These are phyloP conservation scores for Phlebiopsis flavidoalba DNA, from an alignment of 768 basidiomycete genomes.

Conservation along the genomic window DNA sequence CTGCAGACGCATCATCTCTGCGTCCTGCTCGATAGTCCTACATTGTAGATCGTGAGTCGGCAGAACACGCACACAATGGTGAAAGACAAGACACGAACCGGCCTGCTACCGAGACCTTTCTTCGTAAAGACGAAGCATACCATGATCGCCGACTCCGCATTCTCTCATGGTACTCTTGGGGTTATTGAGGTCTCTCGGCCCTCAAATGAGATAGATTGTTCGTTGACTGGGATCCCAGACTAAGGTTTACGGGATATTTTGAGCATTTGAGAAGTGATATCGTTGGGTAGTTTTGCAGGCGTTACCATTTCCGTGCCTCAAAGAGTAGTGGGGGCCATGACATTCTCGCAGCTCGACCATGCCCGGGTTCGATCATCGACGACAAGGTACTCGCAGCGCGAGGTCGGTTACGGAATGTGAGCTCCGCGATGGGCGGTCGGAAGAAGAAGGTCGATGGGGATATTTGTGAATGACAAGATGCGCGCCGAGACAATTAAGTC, in stretches of 20 bases:
- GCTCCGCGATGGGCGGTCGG: conserved; percentile 46
- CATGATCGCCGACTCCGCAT: conserved; percentile 59
- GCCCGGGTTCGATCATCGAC: conserved; percentile 83
- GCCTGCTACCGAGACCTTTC: conserved; percentile 49
- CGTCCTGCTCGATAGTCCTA: conserved; percentile 71
- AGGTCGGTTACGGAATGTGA: conserved; percentile 70
- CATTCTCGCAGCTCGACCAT: conserved; percentile 93
- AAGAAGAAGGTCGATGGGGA: conserved; percentile 1
- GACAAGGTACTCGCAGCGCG: conserved; percentile 53
- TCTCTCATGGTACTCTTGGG: conserved; percentile 64
- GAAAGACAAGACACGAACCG: conserved; percentile 26
- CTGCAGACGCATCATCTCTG: conserved; percentile 89
- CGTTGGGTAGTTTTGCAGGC: conserved; percentile 19
- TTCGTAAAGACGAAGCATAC: conserved; percentile 64
- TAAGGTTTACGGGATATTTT: conserved; percentile 23
- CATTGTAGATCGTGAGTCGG: neutral
- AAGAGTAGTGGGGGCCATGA: conserved; percentile 89
- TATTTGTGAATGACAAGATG: neutral
- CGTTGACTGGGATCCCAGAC: conserved; percentile 68
- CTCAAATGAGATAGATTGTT: conserved; percentile 70
- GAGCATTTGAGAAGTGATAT: neutral
- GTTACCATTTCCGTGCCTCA: conserved; percentile 94
- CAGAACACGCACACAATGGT: neutral
- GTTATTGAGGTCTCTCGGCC: conserved; percentile 66
- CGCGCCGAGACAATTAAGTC: neutral